phyloP scores from a whole-genome alignment of 371 early-diverging fungal genomes.

The Rhizopus stolonifer region DNA sequence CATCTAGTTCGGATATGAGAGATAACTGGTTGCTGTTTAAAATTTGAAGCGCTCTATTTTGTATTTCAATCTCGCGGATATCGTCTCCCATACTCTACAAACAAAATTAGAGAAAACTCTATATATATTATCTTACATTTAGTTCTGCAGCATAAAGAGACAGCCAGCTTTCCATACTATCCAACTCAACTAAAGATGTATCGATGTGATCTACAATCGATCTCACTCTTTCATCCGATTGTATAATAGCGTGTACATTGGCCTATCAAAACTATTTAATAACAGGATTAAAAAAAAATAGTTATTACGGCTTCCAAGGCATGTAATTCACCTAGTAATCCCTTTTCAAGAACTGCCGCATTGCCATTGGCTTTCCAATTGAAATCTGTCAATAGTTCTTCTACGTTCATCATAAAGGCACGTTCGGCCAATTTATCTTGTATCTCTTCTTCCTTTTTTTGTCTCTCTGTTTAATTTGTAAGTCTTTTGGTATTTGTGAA shows the following conservation, averaged over 20 bases:
- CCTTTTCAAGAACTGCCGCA: conserved; percentile 68
- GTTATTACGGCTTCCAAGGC: conserved; percentile 71
- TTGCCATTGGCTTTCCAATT: conserved; percentile 79
- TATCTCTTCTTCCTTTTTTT: conserved; percentile 38
- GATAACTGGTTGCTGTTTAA: conserved; percentile 83
- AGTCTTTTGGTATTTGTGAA: too few relatives aligned
- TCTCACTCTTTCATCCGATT: conserved; percentile 85
- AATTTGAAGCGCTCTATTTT: conserved; percentile 89
- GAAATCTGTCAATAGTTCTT: conserved; percentile 65
- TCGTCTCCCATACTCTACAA: conserved; percentile 89
- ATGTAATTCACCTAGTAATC: conserved; percentile 63
- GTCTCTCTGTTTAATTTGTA: conserved; percentile 30
- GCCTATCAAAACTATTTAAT: conserved; percentile 48
- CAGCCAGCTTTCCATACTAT: conserved; percentile 85
- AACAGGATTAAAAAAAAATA: background rate
- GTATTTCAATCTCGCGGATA: conserved; percentile 90
- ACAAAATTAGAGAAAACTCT: background rate
- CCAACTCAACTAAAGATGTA: conserved; percentile 73
- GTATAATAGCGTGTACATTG: conserved; percentile 91
- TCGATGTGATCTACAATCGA: conserved; percentile 81
- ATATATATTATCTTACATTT: conserved; percentile 55
- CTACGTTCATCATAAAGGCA: conserved; percentile 60
- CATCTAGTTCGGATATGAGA: conserved; percentile 80
- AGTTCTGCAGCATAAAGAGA: conserved; percentile 82
- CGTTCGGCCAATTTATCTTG: conserved; percentile 51